phyloP scores from a whole-genome alignment of 2,329 filamentous ascomycete genomes.

The Aphanoascus verrucosus region DNA sequence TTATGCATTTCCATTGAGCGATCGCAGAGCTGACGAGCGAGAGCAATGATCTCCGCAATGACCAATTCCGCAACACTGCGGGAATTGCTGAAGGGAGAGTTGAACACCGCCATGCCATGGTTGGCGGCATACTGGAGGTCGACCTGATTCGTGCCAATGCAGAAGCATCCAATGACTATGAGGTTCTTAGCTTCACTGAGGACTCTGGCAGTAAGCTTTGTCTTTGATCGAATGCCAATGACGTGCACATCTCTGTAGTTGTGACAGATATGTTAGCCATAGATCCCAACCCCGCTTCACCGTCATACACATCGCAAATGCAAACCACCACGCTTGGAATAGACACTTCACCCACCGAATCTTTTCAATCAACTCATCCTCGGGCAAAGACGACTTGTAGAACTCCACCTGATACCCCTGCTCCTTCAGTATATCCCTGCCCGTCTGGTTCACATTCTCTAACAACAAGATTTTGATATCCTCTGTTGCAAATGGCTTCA shows the following conservation, averaged over 20 bases:
- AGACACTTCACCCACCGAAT: constrained; percentile 56
- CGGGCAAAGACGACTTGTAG: constrained; percentile 76
- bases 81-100: constrained; percentile 97
- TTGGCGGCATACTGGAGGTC: constrained; percentile 37
- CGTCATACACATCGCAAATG: neutral
- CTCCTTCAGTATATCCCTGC: constrained; percentile 64
- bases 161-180: constrained; percentile 95
- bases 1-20: constrained; percentile 88
- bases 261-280: constrained; percentile 10
- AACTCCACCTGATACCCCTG: constrained; percentile 96
- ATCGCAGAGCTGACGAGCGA: constrained; percentile 86
- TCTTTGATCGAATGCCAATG: constrained; percentile 96
- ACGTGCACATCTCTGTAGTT: constrained; percentile 76
- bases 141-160: constrained; percentile 72
- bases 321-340: neutral
- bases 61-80: constrained; percentile 93
- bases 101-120: constrained; percentile 83
- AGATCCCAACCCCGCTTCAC: constrained; percentile 5
- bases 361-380: constrained; percentile 92
- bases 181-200: constrained; percentile 84
- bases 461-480: constrained; percentile 94
- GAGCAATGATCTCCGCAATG: constrained; percentile 81
- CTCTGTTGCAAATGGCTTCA: constrained; percentile 91
- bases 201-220: constrained; percentile 77
- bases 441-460: constrained; percentile 91